A percentile compares a stretch with the other conserved stretches of the same genome.
Conservation (phyloP, 2,329 filamentous ascomycete genomes). For the Fusarium sororula region DNA sequence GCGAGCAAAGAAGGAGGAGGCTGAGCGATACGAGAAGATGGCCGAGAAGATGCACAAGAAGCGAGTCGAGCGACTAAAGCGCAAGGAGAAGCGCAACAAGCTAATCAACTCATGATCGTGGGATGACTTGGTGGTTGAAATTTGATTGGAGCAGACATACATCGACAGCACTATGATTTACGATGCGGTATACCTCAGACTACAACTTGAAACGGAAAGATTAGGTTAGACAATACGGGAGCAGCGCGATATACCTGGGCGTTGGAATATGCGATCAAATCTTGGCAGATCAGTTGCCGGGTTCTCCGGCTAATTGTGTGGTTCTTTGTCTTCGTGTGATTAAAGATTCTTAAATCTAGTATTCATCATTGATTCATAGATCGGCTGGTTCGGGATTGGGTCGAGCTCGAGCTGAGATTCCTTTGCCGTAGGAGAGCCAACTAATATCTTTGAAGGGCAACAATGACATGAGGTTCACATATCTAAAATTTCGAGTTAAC, state of each 20-base stretch:
- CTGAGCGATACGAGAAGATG: conserved; percentile 90
- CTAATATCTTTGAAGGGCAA: neutral
- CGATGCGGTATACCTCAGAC: conserved; percentile 30
- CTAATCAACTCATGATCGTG: conserved; percentile 69
- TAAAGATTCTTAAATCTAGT: neutral
- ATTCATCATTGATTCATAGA: neutral
- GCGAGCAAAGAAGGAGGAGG: conserved; percentile 89
- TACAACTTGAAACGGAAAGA: conserved; percentile 14
- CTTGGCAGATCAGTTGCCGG: neutral
- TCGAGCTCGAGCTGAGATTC: neutral
- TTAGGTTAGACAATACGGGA: conserved; percentile 18
- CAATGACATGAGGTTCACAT: neutral
- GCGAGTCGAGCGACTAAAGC: conserved; percentile 89
- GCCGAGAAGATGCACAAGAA: conserved; percentile 98
- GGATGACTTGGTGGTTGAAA: neutral
- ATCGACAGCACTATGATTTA: conserved; percentile 37
- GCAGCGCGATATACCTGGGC: conserved; percentile 26
- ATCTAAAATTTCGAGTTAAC: neutral
- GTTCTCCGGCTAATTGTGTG: neutral
- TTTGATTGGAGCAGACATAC: conserved; percentile 1
- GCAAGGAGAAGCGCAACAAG: conserved; percentile 97
- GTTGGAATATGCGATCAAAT: conserved; percentile 9
- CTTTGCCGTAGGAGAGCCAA: neutral
- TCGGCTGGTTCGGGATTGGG: neutral
- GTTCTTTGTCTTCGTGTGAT: neutral